Evolutionary conservation across 164 flowering plant genomes (phyloP).

Genomic region (Dillenia turbinata): DNA sequence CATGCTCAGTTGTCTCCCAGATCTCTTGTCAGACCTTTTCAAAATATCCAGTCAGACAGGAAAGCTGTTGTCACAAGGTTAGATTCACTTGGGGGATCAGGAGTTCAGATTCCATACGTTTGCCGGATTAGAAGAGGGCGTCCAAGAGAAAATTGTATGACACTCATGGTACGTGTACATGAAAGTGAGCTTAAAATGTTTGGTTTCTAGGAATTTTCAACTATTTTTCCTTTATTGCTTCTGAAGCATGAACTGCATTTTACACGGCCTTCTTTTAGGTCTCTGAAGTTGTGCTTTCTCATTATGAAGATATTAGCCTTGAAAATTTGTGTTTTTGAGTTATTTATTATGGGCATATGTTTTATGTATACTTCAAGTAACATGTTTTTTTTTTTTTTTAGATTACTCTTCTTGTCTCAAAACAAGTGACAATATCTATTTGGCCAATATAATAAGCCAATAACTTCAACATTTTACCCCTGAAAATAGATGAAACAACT

Average conservation of each 20-base stretch:
- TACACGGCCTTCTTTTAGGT: too few relatives aligned
- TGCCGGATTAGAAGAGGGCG: constrained; percentile 81
- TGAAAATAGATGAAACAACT: too few relatives aligned
- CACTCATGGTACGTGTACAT: constrained; percentile 60
- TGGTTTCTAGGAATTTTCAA: not conserved
- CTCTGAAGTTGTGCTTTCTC: too few relatives aligned
- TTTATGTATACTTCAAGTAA: too few relatives aligned
- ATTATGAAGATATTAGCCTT: too few relatives aligned
- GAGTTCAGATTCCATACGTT: constrained; percentile 80
- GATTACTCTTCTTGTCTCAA: too few relatives aligned
- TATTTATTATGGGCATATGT: too few relatives aligned
- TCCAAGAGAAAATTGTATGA: constrained; percentile 68
- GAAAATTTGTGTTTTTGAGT: too few relatives aligned
- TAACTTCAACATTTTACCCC: too few relatives aligned
- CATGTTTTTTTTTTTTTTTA: too few relatives aligned
- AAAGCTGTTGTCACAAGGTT: constrained; percentile 44
- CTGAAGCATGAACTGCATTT: not conserved
- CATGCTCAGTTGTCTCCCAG: constrained; percentile 23
- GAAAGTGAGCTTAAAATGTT: not conserved
- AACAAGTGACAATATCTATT: too few relatives aligned
- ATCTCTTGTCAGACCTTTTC: constrained; percentile 25
- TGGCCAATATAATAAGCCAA: too few relatives aligned
- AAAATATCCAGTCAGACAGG: constrained; percentile 25
- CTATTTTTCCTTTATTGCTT: not conserved
- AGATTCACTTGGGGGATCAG: constrained; percentile 82